phyloP scores from a whole-genome alignment of 2,329 filamentous ascomycete species.

The Eutypa lata region DNA sequence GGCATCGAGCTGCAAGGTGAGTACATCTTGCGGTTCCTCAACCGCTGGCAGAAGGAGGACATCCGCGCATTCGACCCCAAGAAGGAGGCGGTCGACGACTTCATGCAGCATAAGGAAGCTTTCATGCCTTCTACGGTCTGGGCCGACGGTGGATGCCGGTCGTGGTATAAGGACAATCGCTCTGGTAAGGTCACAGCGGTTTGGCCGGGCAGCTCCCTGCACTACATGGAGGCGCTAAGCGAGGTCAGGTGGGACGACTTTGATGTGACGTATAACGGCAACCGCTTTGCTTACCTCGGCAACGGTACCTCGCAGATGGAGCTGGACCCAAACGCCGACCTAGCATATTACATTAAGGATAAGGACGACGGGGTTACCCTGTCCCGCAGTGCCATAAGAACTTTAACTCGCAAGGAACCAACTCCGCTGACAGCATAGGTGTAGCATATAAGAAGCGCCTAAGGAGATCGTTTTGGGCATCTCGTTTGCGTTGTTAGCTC shows the following conservation, averaged over 20 bases:
- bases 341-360: slow-evolving; percentile 21
- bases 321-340: slow-evolving; percentile 35
- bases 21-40: slow-evolving; percentile 47
- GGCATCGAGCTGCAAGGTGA: slow-evolving; percentile 43
- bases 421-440: too few species aligned
- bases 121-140: slow-evolving; percentile 45
- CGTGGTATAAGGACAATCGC: slow-evolving; percentile 46
- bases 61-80: slow-evolving; percentile 29
- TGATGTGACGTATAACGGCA: slow-evolving; percentile 36
- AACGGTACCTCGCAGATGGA: slow-evolving; percentile 42
- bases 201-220: slow-evolving; percentile 45
- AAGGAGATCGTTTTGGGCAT: too few species aligned
- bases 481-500: too few species aligned
- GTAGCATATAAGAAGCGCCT: too few species aligned
- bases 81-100: slow-evolving; percentile 45
- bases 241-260: slow-evolving; percentile 45
- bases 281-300: slow-evolving; percentile 37
- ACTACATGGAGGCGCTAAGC: slow-evolving; percentile 46
- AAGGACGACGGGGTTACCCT: neutral
- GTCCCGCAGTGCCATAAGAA: too few species aligned
- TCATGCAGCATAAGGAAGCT: slow-evolving; percentile 42
- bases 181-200: slow-evolving; percentile 37
- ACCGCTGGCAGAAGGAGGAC: slow-evolving; percentile 46
- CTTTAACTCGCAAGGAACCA: too few species aligned
- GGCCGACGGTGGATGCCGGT: slow-evolving; percentile 40